Conservation (phyloP, 352 stramenopile genomes). For the Nothophytophthora sp. region DNA sequence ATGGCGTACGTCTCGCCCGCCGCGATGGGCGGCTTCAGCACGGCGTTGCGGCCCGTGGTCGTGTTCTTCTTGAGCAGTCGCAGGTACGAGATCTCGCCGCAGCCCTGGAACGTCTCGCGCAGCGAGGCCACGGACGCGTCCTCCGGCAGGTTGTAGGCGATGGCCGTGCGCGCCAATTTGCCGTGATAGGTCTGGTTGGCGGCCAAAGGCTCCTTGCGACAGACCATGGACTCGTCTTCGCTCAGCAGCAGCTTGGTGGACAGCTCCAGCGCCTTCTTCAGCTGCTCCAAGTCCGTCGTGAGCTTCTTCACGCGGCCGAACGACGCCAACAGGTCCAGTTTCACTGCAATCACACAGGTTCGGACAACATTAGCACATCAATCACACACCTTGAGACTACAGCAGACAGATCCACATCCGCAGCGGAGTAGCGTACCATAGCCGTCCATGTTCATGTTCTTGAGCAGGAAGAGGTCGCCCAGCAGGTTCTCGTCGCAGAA, state of each 20-base stretch:
- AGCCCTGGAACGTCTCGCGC: slow-evolving; percentile 84
- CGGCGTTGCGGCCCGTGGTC: slow-evolving; percentile 82
- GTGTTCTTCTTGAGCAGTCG: slow-evolving; percentile 90
- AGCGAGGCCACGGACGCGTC: slow-evolving; percentile 84
- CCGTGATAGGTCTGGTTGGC: slow-evolving; percentile 86
- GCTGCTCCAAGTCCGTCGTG: slow-evolving; percentile 79
- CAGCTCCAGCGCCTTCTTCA: slow-evolving; percentile 82
- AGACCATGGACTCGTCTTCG: slow-evolving; percentile 85
- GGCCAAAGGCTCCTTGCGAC: slow-evolving; percentile 80
- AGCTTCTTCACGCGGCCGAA: slow-evolving; percentile 89
- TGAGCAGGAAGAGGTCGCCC: slow-evolving; percentile 82
- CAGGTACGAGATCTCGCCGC: slow-evolving; percentile 85
- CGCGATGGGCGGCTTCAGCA: slow-evolving; percentile 87
- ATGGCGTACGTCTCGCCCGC: slow-evolving; percentile 88
- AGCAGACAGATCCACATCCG: too few relatives aligned
- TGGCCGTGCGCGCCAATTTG: slow-evolving; percentile 82
- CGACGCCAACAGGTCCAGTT: slow-evolving; percentile 80
- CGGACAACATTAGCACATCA: too few relatives aligned
- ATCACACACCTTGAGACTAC: neutral
- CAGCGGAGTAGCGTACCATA: slow-evolving; percentile 75
- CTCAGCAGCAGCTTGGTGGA: slow-evolving; percentile 85
- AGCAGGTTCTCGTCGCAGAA: slow-evolving; percentile 90
- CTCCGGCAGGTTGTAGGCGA: slow-evolving; percentile 87
- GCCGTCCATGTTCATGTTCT: slow-evolving; percentile 90
- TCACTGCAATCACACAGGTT: too few relatives aligned